Evolutionary conservation across 257 asterid species (phyloP), one percentile per base, ranked within the genome.

Genomic region (Eucommia ulmoides): DNA sequence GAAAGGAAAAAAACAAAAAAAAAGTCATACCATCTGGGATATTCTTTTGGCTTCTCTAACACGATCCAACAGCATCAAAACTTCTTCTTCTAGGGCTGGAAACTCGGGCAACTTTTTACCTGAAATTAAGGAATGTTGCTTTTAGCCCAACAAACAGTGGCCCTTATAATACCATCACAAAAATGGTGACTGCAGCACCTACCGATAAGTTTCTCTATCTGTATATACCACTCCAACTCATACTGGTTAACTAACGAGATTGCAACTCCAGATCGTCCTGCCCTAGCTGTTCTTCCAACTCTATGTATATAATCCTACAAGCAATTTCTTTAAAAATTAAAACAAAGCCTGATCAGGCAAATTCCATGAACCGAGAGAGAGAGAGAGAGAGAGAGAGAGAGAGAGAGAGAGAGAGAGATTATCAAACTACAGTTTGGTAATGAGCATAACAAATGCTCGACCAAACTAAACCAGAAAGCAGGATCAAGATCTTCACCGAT

Each of bases 241-340:
- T 82, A 85, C 69, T 89, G 98, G 66, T 80, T 85, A 58, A 80
- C 80, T 33, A 85, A 44, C 17, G 98, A 72, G 52, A 89, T 74
- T 16, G 96, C 94, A 49, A 85, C 72, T 20, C 98, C 98, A 2
- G 96, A 85, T 25, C 96, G 77, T 20, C 98, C 98, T 47, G 98
- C 98, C 33, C 96, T 81, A 58, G 96, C 96, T 54, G 98, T 89
- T 75, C 98, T 82, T 62, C 98, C 98, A n/a, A 89, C 98, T 51
- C 96, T 64, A 59, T 89, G 98, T 63, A 85, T 85, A 53, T 89
- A 89, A 67, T 89, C 98, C 98, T 88, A 76, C 26, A 67, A 53
- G 47, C 25, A 20, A 68, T 56, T 49, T 46, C 49, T 29, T 29
- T 29, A 12, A 29, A 5, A 29, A 29, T 5, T 29, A 29, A 5